Conservation (phyloP, 2,329 filamentous ascomycete species). For the Ophiostoma populinum region DNA sequence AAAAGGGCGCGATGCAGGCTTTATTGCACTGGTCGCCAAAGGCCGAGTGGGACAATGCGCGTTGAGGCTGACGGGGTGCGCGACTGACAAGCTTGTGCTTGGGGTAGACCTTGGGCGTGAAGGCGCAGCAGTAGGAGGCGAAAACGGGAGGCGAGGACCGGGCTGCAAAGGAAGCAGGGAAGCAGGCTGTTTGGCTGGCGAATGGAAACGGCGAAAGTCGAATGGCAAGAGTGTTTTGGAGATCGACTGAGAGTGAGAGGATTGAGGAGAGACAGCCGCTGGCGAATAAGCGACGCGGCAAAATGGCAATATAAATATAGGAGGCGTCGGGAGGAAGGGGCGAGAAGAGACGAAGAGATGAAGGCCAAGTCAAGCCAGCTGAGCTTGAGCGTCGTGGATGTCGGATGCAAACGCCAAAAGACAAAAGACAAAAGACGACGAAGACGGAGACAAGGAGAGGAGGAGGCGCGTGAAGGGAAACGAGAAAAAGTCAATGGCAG, state of each 20-base stretch:
- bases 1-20: too few relatives aligned
- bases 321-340: too few relatives aligned
- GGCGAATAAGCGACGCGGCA: conserved; percentile 1
- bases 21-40: too few relatives aligned
- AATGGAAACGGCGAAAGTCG: neutral
- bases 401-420: neutral
- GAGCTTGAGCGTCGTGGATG: too few relatives aligned
- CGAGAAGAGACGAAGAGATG: too few relatives aligned
- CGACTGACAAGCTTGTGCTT: neutral
- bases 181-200: neutral
- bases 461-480: neutral
- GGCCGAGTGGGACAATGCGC: too few relatives aligned
- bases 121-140: neutral
- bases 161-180: neutral
- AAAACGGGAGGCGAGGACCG: too few relatives aligned
- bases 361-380: too few relatives aligned
- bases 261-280: neutral
- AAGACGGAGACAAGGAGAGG: neutral
- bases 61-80: neutral
- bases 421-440: neutral
- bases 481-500: neutral
- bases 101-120: neutral
- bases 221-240: neutral
- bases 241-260: too few relatives aligned
- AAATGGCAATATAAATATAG: neutral